Conservation (phyloP, 75 land plant genomes). For the Cunninghamia lanceolata region DNA sequence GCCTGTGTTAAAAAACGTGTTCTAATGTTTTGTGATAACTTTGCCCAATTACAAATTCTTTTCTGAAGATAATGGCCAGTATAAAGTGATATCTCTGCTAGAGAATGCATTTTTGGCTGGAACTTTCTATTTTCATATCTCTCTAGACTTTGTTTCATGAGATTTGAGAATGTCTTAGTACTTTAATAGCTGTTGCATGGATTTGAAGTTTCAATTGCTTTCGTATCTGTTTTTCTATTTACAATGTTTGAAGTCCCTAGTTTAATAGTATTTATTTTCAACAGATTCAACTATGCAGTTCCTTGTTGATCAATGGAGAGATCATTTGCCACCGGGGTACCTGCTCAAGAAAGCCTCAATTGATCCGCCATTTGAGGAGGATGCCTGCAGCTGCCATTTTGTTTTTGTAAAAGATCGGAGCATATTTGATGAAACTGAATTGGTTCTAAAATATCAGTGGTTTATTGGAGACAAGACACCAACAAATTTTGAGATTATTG, state of each 20-base stretch:
- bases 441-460: constrained; percentile 75
- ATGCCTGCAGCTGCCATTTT: constrained; percentile 83
- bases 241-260: background rate
- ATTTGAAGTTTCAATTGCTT: constrained; percentile 7
- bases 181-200: background rate
- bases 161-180: background rate
- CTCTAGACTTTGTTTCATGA: background rate
- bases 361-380: constrained; percentile 83
- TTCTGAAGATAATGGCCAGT: background rate
- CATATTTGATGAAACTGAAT: constrained; percentile 32
- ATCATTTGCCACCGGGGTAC: constrained; percentile 74
- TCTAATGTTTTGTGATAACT: background rate
- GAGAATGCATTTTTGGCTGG: background rate
- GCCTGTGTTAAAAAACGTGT: background rate
- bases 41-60: background rate
- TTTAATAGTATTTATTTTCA: background rate
- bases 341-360: constrained; percentile 64
- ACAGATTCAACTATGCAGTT: constrained; percentile 83
- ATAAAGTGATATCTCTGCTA: background rate
- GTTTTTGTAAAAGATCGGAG: constrained; percentile 40
- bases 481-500: constrained; percentile 58
- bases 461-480: constrained; percentile 74
- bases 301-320: constrained; percentile 70
- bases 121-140: background rate
- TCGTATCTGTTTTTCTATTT: background rate